Base-by-base conservation (phyloP, 2,329 filamentous ascomycete genomes). In the Gliomastix tumulicola region DNA sequence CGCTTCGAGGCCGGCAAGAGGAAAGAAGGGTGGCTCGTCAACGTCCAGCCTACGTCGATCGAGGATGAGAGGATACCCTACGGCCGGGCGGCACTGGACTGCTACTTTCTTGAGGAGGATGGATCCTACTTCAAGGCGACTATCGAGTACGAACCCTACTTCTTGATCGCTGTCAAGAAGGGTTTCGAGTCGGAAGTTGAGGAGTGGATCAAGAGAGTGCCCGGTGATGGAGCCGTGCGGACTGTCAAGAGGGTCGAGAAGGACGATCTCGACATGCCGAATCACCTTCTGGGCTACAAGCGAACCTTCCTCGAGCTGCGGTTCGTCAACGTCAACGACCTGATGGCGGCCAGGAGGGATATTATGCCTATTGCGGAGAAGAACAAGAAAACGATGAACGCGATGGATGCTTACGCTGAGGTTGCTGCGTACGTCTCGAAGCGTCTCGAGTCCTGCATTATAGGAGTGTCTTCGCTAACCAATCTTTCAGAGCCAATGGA, bases 381-480 rank as follows among this genome's bases (percentile, higher is more conserved):
- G 66, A 98, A 98, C 58, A 94, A 85, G 68, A 94, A 92, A 65
- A 90, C 88, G 49, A 82, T 95, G 72, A 88, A 87, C 67, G 87
- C 89, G 35, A 94, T 97, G 84, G 92, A 98, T 68, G 89, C 90
- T 46, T 98, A 98, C 68, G 89, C 89, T 30, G 92, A 98, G 68
- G 88, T 97, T 53, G 87, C 87, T 43, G 84, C 82, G 86, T 90
- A 59, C 60, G 78, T 70, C 38, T 13, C 23, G 13, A 8, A 6
- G 5, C 20, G 12, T 10, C 6, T n/a, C 25, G n/a, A 16, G 16
- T 37, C 34, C 17, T 13, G 17, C 23, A 21, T 10, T 16, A 23
- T 13, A 8, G n/a, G 3, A 13, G 10, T 13, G 13, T 19, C n/a
- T n/a, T n/a, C n/a, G 17, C 34, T 37, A 22, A 40, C 31, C 17